phyloP scores from a whole-genome alignment of 2,329 filamentous ascomycete species.

The Emmonsiellopsis sp. region DNA sequence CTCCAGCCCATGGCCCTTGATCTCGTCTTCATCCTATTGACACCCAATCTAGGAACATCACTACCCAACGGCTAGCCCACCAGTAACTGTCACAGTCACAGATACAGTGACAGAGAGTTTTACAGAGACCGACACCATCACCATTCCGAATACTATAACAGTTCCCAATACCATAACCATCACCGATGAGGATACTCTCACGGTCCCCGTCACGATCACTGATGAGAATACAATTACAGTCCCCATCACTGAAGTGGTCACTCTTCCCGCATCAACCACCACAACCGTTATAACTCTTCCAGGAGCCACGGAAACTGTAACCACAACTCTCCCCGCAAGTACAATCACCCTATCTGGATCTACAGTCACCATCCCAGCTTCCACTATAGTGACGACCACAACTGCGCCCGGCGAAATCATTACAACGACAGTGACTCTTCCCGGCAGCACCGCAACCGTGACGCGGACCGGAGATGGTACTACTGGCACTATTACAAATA shows the following conservation, averaged over 20 bases:
- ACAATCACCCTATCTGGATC: slow-evolving; percentile 11
- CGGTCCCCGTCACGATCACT: slow-evolving; percentile 9
- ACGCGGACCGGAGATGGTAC: slow-evolving; percentile 5
- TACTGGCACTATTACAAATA: slow-evolving; percentile 8
- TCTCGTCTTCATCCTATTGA: not conserved
- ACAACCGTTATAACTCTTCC: slow-evolving; percentile 5
- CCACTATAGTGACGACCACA: slow-evolving; percentile 9
- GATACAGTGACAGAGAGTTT: slow-evolving; percentile 9
- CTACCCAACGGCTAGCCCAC: not conserved
- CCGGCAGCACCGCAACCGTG: slow-evolving; percentile 9
- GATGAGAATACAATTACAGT: slow-evolving; percentile 7
- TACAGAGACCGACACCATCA: slow-evolving; percentile 5
- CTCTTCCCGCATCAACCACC: slow-evolving; percentile 4
- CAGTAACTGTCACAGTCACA: slow-evolving; percentile 11
- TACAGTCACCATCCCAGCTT: slow-evolving; percentile 5
- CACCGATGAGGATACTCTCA: slow-evolving; percentile 11
- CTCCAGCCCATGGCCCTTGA: not conserved
- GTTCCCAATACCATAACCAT: slow-evolving; percentile 3
- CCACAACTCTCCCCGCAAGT: slow-evolving; percentile 6
- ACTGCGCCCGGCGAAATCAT: slow-evolving; percentile 14
- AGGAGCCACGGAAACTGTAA: slow-evolving; percentile 1
- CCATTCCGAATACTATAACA: not conserved
- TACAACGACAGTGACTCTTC: slow-evolving; percentile 10
- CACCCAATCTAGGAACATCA: not conserved
- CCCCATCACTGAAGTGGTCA: slow-evolving; percentile 3